Conservation (phyloP, 768 basidiomycete genomes). For the Trametes meyenii region DNA sequence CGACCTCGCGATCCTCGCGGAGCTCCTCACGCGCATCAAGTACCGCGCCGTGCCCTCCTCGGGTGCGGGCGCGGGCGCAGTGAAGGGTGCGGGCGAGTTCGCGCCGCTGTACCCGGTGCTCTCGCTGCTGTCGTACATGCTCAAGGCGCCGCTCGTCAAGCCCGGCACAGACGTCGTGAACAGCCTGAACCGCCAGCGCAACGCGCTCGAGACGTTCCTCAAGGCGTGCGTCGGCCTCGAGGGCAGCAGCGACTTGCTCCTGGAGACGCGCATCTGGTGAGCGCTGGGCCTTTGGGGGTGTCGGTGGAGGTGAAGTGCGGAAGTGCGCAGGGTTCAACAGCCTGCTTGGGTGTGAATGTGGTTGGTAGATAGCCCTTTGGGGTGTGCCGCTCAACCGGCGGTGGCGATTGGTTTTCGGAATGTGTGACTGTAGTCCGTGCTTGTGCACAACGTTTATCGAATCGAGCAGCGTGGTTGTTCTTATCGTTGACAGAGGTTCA, state of each 20-base stretch:
- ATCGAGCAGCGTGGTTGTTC: too few relatives aligned
- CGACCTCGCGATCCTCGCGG: conserved; percentile 90
- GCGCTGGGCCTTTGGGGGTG: background rate
- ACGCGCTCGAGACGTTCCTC: conserved; percentile 90
- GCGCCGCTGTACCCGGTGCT: conserved; percentile 87
- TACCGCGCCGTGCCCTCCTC: conserved; percentile 64
- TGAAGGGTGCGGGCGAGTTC: conserved; percentile 57
- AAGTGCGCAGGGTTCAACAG: too few relatives aligned
- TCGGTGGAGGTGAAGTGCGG: too few relatives aligned
- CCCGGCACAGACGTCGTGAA: conserved; percentile 94
- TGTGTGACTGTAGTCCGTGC: too few relatives aligned
- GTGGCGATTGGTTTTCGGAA: too few relatives aligned
- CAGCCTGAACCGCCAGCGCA: conserved; percentile 91
- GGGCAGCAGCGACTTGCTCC: conserved; percentile 78
- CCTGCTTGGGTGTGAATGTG: too few relatives aligned
- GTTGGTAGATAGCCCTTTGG: too few relatives aligned
- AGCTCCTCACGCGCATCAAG: conserved; percentile 89
- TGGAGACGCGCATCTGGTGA: conserved; percentile 90
- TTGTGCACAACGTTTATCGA: too few relatives aligned
- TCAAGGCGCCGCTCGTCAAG: conserved; percentile 97
- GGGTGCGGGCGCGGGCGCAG: background rate
- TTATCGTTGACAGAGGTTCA: too few relatives aligned
- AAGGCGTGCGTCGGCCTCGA: conserved; percentile 94
- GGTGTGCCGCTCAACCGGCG: too few relatives aligned
- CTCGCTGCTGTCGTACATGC: conserved; percentile 94